Evolutionary conservation across 1,284 basidiomycete genomes (phyloP), one percentile per base, ranked within the genome.

Genomic region (Sphaerobolus stellatus): DNA sequence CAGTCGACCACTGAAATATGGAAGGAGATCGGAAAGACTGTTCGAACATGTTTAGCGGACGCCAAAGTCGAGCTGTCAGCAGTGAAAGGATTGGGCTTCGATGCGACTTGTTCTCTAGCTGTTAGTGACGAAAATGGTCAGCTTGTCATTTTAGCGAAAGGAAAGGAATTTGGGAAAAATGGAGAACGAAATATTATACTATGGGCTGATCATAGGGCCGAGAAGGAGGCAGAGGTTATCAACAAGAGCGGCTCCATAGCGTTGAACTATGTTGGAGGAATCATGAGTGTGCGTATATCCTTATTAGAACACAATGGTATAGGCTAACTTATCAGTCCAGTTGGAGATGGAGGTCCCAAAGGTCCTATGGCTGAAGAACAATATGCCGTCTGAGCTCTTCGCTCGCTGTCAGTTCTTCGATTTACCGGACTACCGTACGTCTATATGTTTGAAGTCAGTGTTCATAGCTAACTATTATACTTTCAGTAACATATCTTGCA

Each of bases 301-400:
- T 55, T n/a, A n/a, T n/a, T n/a, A n/a, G n/a, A n/a, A n/a, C n/a
- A n/a, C n/a, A n/a, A n/a, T 38, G 4, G 34, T 36, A 24, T 38
- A 7, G 24, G 4, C 20, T 22, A 43, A n/a, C 60, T 60, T 49
- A 53, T 48, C 40, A 13, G 25, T 60, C 8, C 62, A 95, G 91
- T 80, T 97, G 48, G 94, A 98, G 72, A 97, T 98, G 94, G 94
- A 97, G 71, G 84, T 96, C 43, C 94, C 94, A 0, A 98, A 98
- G 73, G 89, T 95, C 11, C 84, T 98, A 30, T 99, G 96, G 96
- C 78, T 99, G 44, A 97, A 95, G 72, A 87, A 86, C 57, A 80
- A 92, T 73, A 95, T 98, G 92, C 70, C 81, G 2, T 67, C 81
- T 0, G 75, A 81, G 13, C 75, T 76, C n/a, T 99, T 99, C 73